These are phyloP conservation scores for Penicillium sp. DNA, from an alignment of 2,329 filamentous ascomycete genomes.

Conservation along the genomic window DNA sequence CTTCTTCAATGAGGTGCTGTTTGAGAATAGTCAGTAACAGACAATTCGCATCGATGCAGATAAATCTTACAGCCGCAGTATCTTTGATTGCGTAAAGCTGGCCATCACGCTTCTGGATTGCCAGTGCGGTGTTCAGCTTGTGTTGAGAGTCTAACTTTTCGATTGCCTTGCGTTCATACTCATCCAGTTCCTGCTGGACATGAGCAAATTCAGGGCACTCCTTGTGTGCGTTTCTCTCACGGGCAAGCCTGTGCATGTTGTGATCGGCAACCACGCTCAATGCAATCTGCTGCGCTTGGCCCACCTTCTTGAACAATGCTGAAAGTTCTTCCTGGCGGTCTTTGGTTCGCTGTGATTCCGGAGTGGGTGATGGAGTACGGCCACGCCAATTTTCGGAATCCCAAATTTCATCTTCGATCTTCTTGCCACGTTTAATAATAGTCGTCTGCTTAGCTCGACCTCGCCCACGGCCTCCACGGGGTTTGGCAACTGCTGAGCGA, in stretches of 20 bases:
- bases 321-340: conserved; percentile 47
- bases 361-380: conserved; percentile 39
- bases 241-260: conserved; percentile 40
- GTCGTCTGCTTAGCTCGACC: conserved; percentile 25
- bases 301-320: conserved; percentile 44
- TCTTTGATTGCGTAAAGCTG: conserved; percentile 37
- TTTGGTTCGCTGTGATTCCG: conserved; percentile 40
- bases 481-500: conserved; percentile 16
- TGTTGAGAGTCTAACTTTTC: conserved; percentile 34
- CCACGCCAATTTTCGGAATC: conserved; percentile 34
- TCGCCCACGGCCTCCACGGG: conserved; percentile 32
- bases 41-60: neutral
- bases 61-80: conserved; percentile 33
- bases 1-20: conserved; percentile 14
- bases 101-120: conserved; percentile 31
- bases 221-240: conserved; percentile 45
- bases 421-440: conserved; percentile 21
- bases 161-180: conserved; percentile 31
- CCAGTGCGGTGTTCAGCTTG: conserved; percentile 33
- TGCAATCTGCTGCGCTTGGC: conserved; percentile 43
- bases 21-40: neutral
- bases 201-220: conserved; percentile 42
- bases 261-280: conserved; percentile 43
- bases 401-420: conserved; percentile 29
- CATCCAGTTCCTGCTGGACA: conserved; percentile 34